phyloP scores from a whole-genome alignment of 176 grass and related monocot species.

The Triticum aestivum region IWGSC_CS_RefSeq_v2.1 NC_057797.1:534435478-534435977 shows the following conservation, averaged over 20 bases:
- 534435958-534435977: constrained; percentile 14
- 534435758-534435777: constrained; percentile 5
- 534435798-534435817: not conserved
- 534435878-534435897: not conserved
- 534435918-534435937: not conserved
- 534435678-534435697: not conserved
- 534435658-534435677: not conserved
- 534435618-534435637: not conserved
- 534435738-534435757: not conserved
- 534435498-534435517: not conserved
- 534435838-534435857: not conserved
- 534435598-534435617: not conserved
- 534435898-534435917: not conserved
- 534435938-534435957: not conserved
- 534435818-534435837: not conserved
- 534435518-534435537: too few species aligned
- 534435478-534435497: not conserved
- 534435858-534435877: not conserved
- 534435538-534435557: too few species aligned
- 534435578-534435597: not conserved
- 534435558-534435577: not conserved
- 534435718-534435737: not conserved
- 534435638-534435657: not conserved
- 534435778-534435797: not conserved
- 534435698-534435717: not conserved